A percentile compares a stretch with the other conserved stretches of the same genome.
These are phyloP conservation scores for Aspergillus intermedius DNA, from an alignment of 2,329 filamentous ascomycete species.

Conservation along the genomic window DNA sequence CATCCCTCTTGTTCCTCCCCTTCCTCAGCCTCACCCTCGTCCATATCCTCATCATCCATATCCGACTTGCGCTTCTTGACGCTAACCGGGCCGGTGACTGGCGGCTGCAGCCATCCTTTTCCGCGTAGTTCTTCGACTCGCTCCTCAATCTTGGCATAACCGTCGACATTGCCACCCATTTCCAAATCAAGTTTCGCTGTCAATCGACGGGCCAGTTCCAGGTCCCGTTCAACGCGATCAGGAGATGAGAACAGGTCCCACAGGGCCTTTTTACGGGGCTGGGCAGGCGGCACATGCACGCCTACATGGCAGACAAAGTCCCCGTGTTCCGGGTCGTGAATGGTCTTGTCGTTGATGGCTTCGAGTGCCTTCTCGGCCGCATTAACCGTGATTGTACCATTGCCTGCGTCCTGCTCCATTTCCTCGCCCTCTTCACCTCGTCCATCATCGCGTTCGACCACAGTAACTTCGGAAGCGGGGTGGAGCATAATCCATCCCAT, in stretches of 20 bases:
- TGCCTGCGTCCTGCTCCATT: slow-evolving; percentile 33
- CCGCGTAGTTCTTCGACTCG: slow-evolving; percentile 73
- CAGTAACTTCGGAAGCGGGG: slow-evolving; percentile 61
- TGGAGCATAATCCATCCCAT: slow-evolving; percentile 99
- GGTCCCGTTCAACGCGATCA: slow-evolving; percentile 85
- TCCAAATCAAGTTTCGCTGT: slow-evolving; percentile 80
- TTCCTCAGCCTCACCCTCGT: slow-evolving; percentile 67
- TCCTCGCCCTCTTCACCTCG: slow-evolving; percentile 61
- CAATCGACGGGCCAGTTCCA: slow-evolving; percentile 73
- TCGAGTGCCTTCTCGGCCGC: slow-evolving; percentile 83
- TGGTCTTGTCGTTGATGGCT: slow-evolving; percentile 95
- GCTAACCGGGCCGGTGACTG: slow-evolving; percentile 35
- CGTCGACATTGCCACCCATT: slow-evolving; percentile 69
- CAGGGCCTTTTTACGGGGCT: slow-evolving; percentile 86
- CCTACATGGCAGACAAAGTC: slow-evolving; percentile 98
- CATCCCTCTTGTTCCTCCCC: slow-evolving; percentile 70
- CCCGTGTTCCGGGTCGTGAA: slow-evolving; percentile 85
- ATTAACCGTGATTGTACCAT: slow-evolving; percentile 26
- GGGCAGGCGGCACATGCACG: slow-evolving; percentile 80
- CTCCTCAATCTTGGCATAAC: slow-evolving; percentile 73
- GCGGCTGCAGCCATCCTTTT: slow-evolving; percentile 68
- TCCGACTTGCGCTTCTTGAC: slow-evolving; percentile 53
- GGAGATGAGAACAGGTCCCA: slow-evolving; percentile 96
- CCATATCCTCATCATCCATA: slow-evolving; percentile 41
- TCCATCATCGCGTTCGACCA: slow-evolving; percentile 65